A percentile compares a stretch with the other conserved stretches of the same genome.
phyloP scores from a whole-genome alignment of 352 stramenopile genomes.

The Pythium pyrilobum region DNA sequence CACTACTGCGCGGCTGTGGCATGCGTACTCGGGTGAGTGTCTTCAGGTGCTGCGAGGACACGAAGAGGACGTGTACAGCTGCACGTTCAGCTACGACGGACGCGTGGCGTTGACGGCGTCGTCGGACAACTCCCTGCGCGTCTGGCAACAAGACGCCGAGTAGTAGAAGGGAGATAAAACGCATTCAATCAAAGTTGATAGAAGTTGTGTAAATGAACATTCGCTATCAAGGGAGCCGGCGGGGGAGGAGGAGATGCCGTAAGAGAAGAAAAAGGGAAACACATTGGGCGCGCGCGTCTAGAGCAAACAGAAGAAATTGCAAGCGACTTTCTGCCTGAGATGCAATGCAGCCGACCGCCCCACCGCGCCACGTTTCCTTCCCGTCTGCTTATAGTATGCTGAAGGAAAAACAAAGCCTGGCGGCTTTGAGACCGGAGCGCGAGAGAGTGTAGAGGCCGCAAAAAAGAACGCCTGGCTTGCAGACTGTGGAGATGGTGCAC shows the following conservation, averaged over 20 bases:
- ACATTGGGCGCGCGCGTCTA: constrained; percentile 19
- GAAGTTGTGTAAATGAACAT: too few relatives aligned
- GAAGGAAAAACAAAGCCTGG: constrained; percentile 1
- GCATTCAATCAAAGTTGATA: too few relatives aligned
- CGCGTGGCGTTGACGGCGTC: constrained; percentile 36
- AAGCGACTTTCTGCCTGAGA: constrained; percentile 16
- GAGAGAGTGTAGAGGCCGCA: constrained; percentile 2
- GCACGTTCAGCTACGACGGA: constrained; percentile 64
- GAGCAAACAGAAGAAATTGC: constrained; percentile 25
- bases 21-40: constrained; percentile 62
- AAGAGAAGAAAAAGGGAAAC: constrained; percentile 6
- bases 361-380: background rate
- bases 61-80: constrained; percentile 60
- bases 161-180: background rate
- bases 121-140: constrained; percentile 64
- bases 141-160: constrained; percentile 33
- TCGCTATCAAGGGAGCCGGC: too few relatives aligned
- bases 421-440: background rate
- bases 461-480: background rate
- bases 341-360: constrained; percentile 1
- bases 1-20: constrained; percentile 57
- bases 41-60: constrained; percentile 52
- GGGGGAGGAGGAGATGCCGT: background rate
- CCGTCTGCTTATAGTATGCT: background rate
- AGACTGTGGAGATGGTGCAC: background rate